Conservation (phyloP, 176 grass and related monocot species). For the Alopecurus myosuroides region DNA sequence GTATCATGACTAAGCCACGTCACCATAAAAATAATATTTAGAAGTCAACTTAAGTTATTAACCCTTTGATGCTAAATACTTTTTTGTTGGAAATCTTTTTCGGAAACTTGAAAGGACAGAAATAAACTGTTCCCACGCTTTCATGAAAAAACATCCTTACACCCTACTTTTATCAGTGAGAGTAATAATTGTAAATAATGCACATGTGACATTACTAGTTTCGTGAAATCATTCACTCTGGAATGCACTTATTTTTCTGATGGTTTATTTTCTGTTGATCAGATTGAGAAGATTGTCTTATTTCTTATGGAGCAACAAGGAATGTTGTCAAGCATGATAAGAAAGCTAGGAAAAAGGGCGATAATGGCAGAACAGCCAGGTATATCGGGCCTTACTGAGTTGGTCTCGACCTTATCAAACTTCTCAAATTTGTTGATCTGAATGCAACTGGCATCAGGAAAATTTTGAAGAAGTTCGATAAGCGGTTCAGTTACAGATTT, state of each 20-base stretch:
- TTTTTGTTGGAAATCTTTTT: not conserved
- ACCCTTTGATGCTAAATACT: not conserved
- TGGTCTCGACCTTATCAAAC: slow-evolving; percentile 83
- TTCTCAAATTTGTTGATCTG: slow-evolving; percentile 96
- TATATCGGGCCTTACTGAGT: slow-evolving; percentile 74
- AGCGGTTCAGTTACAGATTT: slow-evolving; percentile 93
- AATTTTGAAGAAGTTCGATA: slow-evolving; percentile 99
- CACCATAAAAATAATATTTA: not conserved
- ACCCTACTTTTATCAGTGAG: not conserved
- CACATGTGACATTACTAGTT: not conserved
- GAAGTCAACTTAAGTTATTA: not conserved
- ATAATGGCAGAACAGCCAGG: slow-evolving; percentile 72
- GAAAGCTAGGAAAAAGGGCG: slow-evolving; percentile 78
- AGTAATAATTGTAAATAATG: not conserved
- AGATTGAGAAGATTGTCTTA: slow-evolving; percentile 96
- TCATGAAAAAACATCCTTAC: not conserved
- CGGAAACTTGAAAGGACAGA: not conserved
- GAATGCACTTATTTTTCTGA: not conserved
- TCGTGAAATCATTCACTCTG: not conserved
- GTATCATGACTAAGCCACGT: not conserved
- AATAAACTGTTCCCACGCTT: not conserved
- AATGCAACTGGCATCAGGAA: slow-evolving; percentile 93
- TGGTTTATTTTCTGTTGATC: slow-evolving; percentile 20
- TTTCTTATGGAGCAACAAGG: slow-evolving; percentile 98
- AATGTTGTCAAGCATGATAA: slow-evolving; percentile 67